phyloP scores from a whole-genome alignment of 768 basidiomycete species.

The Rhodotorula babjevae region DNA sequence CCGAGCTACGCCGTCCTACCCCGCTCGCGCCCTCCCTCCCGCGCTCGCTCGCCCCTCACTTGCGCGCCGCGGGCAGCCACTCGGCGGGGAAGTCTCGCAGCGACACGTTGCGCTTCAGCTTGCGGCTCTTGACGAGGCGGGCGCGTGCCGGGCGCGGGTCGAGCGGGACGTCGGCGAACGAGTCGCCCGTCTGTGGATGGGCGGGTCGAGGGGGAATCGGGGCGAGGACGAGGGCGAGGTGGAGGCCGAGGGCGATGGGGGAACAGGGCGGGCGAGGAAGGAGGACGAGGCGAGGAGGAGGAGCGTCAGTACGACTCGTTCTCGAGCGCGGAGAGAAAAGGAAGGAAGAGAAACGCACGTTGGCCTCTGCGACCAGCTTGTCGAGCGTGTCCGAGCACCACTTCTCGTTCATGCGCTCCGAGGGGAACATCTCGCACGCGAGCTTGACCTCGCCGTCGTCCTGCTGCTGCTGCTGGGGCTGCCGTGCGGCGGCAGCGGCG shows the following conservation, averaged over 20 bases:
- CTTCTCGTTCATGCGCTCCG: slow-evolving; percentile 81
- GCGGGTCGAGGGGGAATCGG: no score
- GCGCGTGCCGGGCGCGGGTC: slow-evolving; percentile 66
- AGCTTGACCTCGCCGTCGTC: slow-evolving; percentile 63
- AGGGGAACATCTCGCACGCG: slow-evolving; percentile 78
- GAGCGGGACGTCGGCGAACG: slow-evolving; percentile 65
- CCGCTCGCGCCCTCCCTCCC: no score
- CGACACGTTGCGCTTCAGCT: slow-evolving; percentile 57
- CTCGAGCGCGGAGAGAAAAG: neutral
- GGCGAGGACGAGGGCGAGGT: neutral
- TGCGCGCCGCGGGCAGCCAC: slow-evolving; percentile 56
- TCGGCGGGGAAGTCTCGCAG: slow-evolving; percentile 76
- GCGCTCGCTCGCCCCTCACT: neutral
- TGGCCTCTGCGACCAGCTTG: slow-evolving; percentile 69
- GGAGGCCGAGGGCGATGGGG: no score
- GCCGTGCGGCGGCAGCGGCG: neutral
- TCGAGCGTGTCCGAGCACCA: slow-evolving; percentile 87
- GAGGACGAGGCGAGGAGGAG: neutral
- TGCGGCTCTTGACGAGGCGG: slow-evolving; percentile 56
- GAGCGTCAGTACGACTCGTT: neutral
- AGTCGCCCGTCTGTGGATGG: slow-evolving; percentile 45
- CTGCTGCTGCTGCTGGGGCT: slow-evolving; percentile 16
- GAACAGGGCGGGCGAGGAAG: no score
- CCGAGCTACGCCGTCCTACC: no score
- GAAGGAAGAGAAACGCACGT: slow-evolving; percentile 56